Evolutionary conservation across 2,329 filamentous ascomycete genomes (phyloP).

Genomic region (Colletotrichum musae): DNA sequence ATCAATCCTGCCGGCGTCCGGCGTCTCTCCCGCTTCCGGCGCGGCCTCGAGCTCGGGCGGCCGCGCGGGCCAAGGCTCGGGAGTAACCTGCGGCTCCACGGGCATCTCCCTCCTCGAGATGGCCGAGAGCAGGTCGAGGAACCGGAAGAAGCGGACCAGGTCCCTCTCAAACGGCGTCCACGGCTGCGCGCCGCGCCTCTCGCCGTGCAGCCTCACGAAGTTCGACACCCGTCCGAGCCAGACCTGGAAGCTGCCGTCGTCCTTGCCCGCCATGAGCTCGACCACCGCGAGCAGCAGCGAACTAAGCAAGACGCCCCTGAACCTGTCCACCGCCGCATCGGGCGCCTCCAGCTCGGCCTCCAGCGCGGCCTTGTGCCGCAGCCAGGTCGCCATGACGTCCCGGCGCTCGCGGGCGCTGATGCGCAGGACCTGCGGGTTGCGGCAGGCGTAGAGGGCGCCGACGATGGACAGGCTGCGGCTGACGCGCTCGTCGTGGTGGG

Average conservation of each 20-base stretch:
- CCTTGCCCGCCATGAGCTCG: conserved; percentile 10
- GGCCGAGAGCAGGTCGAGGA: conserved; percentile 12
- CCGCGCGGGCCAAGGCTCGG: background rate
- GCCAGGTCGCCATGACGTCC: conserved; percentile 4
- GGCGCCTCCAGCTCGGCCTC: conserved; percentile 1
- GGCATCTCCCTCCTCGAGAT: background rate
- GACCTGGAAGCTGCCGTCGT: conserved; percentile 2
- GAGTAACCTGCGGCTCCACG: background rate
- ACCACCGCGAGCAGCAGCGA: conserved; percentile 12
- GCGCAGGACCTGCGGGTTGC: conserved; percentile 5
- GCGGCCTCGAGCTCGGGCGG: background rate
- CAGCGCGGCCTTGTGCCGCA: background rate
- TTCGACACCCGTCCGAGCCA: conserved; percentile 18
- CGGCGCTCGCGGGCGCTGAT: conserved; percentile 4
- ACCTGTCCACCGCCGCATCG: background rate
- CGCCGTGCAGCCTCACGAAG: background rate
- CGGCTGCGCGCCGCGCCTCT: background rate
- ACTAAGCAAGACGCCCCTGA: background rate
- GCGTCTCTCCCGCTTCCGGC: background rate
- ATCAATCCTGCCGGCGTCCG: conserved; percentile 1
- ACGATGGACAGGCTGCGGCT: conserved; percentile 25
- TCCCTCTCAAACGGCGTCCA: conserved; percentile 13
- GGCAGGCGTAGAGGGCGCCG: conserved; percentile 20
- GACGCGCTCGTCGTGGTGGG: conserved; percentile 15
- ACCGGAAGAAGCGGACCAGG: conserved; percentile 8